These are phyloP conservation scores for Paxillus ammoniavirescens DNA, from an alignment of 768 basidiomycete genomes.

Conservation along the genomic window DNA sequence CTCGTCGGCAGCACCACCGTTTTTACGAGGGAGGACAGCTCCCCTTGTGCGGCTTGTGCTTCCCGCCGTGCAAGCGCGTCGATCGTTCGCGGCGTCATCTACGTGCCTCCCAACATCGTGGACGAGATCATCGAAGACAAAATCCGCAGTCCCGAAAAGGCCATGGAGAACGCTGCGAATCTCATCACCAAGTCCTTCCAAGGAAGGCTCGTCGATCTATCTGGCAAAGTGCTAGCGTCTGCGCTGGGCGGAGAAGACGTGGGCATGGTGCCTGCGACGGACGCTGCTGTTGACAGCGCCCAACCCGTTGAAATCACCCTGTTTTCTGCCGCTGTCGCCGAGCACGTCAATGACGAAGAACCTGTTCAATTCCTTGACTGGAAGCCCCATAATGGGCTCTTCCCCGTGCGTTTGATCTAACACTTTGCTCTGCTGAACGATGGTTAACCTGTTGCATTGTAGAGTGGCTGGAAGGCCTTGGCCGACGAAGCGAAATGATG, in stretches of 20 bases:
- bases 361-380: conserved; percentile 24
- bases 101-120: conserved; percentile 17
- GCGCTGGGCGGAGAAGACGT: conserved; percentile 10
- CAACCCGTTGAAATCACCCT: conserved; percentile 21
- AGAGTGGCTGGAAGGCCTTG: conserved; percentile 7
- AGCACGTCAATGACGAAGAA: conserved; percentile 9
- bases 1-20: conserved; percentile 22
- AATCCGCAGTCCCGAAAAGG: not conserved
- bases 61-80: conserved; percentile 12
- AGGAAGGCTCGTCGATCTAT: conserved; percentile 15
- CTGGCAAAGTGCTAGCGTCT: conserved; percentile 10
- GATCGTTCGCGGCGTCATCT: conserved; percentile 25
- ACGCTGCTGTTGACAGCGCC: conserved; percentile 6
- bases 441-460: not conserved
- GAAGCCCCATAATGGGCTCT: conserved; percentile 17
- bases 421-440: not conserved
- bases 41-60: conserved; percentile 26
- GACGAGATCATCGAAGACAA: conserved; percentile 16
- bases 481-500: too few species aligned
- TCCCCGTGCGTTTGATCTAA: conserved; percentile 14
- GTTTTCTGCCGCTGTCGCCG: conserved; percentile 23
- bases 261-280: not conserved
- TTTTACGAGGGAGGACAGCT: conserved; percentile 20
- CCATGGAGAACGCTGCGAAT: conserved; percentile 8
- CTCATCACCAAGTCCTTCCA: conserved; percentile 14